Evolutionary conservation across 176 grass and related monocot genomes (phyloP), one percentile per base, ranked within the genome.

Genomic region (Ensete ventricosum): DNA sequence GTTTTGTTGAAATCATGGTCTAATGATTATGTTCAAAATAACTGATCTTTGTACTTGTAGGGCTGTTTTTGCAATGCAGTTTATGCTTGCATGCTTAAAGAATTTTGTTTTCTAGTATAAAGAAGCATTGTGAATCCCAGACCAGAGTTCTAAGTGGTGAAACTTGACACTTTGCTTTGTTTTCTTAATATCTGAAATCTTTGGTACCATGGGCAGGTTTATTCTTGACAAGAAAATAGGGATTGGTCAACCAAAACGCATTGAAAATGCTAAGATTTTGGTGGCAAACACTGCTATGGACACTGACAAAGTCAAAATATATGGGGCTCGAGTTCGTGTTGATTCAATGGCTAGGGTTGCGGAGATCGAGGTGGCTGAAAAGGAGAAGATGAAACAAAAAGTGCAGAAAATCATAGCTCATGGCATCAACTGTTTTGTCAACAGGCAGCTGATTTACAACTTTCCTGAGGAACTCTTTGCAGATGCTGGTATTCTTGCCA

Each of bases 191-290:
- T 43, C 34, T 66, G 58, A 53, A 60, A 48, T 12, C 3, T 57
- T 69, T n/a, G 34, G 73, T 51, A 9, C 53, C 34, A 54, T 73
- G 65, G 79, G 7, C 80, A 98, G 90, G 75, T 98, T 98, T 78
- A 93, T 98, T 78, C 88, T 98, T 84, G 94, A 98, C 84, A 98
- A 93, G 83, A 98, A 98, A 79, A 98, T 98, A 81, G 94, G 94
- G 55, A 85, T 98, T 67, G 94, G 94, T 7, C 94, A 98, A 71
- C 94, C 90, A 48, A 93, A 98, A 80, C 54, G 86, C 12, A 98
- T 93, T 84, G 94, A 98, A 77, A 93, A 98, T 72, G 94, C 94
- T 14, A 98, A 98, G 53, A 93, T 98, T 77, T 85, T 98, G 80
- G 94, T 98, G 68, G 88, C 94, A 3, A 98, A 98, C 75, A 93